Evolutionary conservation across 768 basidiomycete species (phyloP).

Genomic region (Lentinus tigrinus): DNA sequence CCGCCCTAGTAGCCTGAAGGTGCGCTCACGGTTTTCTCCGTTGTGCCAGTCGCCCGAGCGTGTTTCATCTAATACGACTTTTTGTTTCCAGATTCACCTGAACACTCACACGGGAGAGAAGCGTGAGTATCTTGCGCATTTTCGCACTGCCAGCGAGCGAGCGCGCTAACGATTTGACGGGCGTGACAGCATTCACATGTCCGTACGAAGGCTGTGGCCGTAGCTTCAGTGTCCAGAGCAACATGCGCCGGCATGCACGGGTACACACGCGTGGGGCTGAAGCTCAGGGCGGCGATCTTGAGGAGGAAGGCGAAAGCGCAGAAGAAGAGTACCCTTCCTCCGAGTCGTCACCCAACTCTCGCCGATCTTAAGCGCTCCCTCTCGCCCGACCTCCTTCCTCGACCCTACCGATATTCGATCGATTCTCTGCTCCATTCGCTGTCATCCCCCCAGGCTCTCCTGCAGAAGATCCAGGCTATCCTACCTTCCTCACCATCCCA

Average conservation of each 20-base stretch:
- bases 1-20: conserved; percentile 81
- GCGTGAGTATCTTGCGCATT: conserved; percentile 48
- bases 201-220: conserved; percentile 75
- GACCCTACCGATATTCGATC: not conserved
- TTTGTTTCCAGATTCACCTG: conserved; percentile 62
- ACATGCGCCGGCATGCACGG: conserved; percentile 84
- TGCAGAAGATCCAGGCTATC: conserved; percentile 5
- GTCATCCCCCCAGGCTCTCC: not conserved
- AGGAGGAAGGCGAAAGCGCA: conserved; percentile 43
- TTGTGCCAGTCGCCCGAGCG: not conserved
- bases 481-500: conserved; percentile 7
- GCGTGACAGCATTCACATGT: conserved; percentile 64
- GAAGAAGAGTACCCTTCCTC: conserved; percentile 29
- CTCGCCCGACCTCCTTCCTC: not conserved
- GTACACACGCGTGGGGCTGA: conserved; percentile 48
- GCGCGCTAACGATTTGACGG: conserved; percentile 15
- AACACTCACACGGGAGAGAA: conserved; percentile 86
- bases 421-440: not conserved
- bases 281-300: conserved; percentile 26
- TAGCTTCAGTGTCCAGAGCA: conserved; percentile 83
- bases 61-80: conserved; percentile 1
- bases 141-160: not conserved
- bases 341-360: conserved; percentile 13
- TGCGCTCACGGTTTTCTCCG: conserved; percentile 25
- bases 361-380: conserved; percentile 1